These are phyloP conservation scores for Metarhizium rileyi DNA, from an alignment of 2,329 filamentous ascomycete genomes.

Conservation along the genomic window DNA sequence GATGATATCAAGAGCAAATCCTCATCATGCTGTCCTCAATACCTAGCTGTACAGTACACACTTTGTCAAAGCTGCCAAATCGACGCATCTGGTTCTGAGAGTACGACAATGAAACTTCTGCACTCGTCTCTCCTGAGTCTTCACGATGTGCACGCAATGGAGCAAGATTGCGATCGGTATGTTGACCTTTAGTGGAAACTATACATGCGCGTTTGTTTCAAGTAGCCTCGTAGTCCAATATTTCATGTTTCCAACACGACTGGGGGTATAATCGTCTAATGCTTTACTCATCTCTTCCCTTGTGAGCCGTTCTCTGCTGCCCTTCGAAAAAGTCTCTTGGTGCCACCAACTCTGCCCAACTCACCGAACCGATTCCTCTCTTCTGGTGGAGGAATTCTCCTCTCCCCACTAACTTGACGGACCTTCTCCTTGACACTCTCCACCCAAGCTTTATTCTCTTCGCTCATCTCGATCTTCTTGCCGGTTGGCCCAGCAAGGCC, in stretches of 20 bases:
- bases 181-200: background rate
- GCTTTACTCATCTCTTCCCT: constrained; percentile 12
- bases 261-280: background rate
- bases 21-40: too few species aligned
- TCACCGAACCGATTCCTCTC: constrained; percentile 49
- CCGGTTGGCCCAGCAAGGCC: constrained; percentile 62
- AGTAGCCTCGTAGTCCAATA: background rate
- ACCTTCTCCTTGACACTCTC: constrained; percentile 77
- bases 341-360: constrained; percentile 61
- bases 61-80: too few species aligned
- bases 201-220: background rate
- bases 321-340: constrained; percentile 60
- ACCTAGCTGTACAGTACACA: too few species aligned
- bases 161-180: background rate
- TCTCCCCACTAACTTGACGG: constrained; percentile 56
- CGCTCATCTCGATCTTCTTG: constrained; percentile 56
- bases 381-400: constrained; percentile 22
- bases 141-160: background rate
- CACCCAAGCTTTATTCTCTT: constrained; percentile 70
- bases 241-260: background rate
- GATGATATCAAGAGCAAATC: too few species aligned
- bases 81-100: too few species aligned
- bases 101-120: too few species aligned
- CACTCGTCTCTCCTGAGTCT: background rate
- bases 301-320: constrained; percentile 15